Percentiles rank a stretch among this genome's conserved stretches.
Conservation (phyloP, 257 asterid species). For the Solanum sejunctum region DNA sequence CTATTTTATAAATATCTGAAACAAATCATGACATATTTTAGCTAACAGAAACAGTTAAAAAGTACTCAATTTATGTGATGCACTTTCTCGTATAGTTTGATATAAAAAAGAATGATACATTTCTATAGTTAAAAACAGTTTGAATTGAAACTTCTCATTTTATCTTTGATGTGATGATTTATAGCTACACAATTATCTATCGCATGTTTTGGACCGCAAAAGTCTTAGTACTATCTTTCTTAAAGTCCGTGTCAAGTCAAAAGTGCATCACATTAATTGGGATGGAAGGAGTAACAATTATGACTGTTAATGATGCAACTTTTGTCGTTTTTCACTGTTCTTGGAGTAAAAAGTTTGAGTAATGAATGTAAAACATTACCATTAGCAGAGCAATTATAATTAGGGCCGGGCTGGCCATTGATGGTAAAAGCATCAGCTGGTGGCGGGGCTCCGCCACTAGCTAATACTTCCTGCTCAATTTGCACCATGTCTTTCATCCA, state of each 20-base stretch:
- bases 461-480: constrained; percentile 31
- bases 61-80: not conserved
- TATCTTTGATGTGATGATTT: not conserved
- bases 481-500: constrained; percentile 36
- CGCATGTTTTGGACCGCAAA: not conserved
- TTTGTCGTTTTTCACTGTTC: not conserved
- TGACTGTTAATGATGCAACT: not conserved
- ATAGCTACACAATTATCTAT: not conserved
- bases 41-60: not conserved
- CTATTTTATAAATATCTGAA: constrained; percentile 43
- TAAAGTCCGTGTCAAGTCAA: not conserved
- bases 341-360: not conserved
- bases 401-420: constrained; percentile 71
- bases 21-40: not conserved
- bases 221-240: not conserved
- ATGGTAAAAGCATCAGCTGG: constrained; percentile 45
- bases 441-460: constrained; percentile 47
- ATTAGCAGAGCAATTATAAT: constrained; percentile 45
- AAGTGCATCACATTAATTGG: not conserved
- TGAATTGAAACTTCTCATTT: not conserved
- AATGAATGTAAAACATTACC: constrained; percentile 15
- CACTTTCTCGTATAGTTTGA: not conserved
- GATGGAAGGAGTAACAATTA: not conserved
- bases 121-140: not conserved
- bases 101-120: not conserved